These are phyloP conservation scores for Mycena pura DNA, from an alignment of 768 basidiomycete genomes.

Conservation along the genomic window DNA sequence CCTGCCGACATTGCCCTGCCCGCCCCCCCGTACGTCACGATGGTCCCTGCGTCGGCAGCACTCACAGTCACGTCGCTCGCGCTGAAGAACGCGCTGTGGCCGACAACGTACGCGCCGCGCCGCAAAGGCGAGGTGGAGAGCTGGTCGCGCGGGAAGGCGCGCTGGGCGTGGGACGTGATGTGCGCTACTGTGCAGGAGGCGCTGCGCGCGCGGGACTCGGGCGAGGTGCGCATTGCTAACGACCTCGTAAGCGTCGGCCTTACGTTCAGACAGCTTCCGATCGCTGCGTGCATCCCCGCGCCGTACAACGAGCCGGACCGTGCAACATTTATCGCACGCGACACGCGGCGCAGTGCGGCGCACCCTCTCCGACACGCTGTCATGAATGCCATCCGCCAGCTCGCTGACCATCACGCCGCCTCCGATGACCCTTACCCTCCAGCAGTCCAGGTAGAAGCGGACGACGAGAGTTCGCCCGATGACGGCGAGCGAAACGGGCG, in stretches of 20 bases:
- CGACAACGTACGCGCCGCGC: constrained; percentile 75
- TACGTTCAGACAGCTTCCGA: constrained; percentile 83
- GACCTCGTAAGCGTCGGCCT: too few relatives aligned
- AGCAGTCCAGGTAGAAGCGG: constrained; percentile 20
- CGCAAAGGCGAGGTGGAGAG: constrained; percentile 69
- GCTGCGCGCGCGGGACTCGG: constrained; percentile 47
- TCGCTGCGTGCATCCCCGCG: constrained; percentile 73
- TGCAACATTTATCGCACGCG: constrained; percentile 60
- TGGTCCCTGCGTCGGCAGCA: constrained; percentile 73
- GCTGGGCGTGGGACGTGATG: constrained; percentile 82
- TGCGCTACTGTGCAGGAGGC: constrained; percentile 57
- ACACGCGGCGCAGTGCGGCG: constrained; percentile 68
- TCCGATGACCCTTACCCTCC: too few relatives aligned
- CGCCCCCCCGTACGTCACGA: constrained; percentile 58
- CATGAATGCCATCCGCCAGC: constrained; percentile 73
- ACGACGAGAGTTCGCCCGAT: not conserved
- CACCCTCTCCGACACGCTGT: constrained; percentile 90
- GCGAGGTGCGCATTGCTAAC: constrained; percentile 67
- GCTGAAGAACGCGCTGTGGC: constrained; percentile 84
- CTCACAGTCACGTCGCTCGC: constrained; percentile 68
- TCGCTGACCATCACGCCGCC: constrained; percentile 62
- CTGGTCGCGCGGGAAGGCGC: constrained; percentile 70
- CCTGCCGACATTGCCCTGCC: constrained; percentile 56
- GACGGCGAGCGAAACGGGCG: constrained; percentile 61
- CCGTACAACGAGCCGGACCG: constrained; percentile 47